These are phyloP conservation scores for Macrolepiota albuminosa DNA, from an alignment of 768 basidiomycete species.

Conservation along the genomic window DNA sequence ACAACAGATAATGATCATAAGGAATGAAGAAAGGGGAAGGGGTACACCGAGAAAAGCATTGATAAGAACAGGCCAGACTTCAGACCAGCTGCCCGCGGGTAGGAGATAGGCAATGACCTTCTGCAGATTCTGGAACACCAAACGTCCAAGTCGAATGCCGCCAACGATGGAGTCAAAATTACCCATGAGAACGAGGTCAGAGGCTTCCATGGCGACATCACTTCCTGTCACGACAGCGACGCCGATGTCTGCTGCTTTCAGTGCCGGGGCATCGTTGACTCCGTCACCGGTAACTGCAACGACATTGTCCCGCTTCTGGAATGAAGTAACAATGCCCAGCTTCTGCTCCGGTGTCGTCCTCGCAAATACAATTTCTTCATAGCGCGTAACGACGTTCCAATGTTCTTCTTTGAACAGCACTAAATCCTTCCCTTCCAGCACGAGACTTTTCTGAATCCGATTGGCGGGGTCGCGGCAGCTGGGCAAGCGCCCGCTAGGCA, in stretches of 20 bases:
- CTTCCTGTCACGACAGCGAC: not conserved
- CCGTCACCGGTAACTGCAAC: not conserved
- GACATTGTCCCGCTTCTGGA: not conserved
- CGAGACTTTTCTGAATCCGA: slow-evolving; percentile 28
- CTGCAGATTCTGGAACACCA: not conserved
- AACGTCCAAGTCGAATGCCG: not conserved
- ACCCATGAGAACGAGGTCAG: not conserved
- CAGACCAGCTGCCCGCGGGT: not conserved
- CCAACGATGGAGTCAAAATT: not conserved
- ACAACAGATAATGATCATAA: not conserved
- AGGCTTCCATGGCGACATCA: not conserved
- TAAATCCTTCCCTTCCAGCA: slow-evolving; percentile 41
- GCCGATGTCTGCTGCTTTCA: not conserved
- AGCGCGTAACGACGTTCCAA: slow-evolving; percentile 34
- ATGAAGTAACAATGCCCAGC: slow-evolving; percentile 5
- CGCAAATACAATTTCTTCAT: slow-evolving; percentile 44
- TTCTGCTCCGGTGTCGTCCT: slow-evolving; percentile 57
- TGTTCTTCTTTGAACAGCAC: slow-evolving; percentile 27
- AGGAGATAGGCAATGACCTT: not conserved
- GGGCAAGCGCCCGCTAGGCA: not conserved
- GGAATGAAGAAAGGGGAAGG: not conserved
- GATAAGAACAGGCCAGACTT: not conserved
- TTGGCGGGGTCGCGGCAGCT: slow-evolving; percentile 19
- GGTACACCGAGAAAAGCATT: not conserved
- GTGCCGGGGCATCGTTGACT: not conserved